A percentile compares a stretch with the other conserved stretches of the same genome.
Conservation (phyloP, 108 stramenopile genomes). For the Aurantiochytrium sp. region DNA sequence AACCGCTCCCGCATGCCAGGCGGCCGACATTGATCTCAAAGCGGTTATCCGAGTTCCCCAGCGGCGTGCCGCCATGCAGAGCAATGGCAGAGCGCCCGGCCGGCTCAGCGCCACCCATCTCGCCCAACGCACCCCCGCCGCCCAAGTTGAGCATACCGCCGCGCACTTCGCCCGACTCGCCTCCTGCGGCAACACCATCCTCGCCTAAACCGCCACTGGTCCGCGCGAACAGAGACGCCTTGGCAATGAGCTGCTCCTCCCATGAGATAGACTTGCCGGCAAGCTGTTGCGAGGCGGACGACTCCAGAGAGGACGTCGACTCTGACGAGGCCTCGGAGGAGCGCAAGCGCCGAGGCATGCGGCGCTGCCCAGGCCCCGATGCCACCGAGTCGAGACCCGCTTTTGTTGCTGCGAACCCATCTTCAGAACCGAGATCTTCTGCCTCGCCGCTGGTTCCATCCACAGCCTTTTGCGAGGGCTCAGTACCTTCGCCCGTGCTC, state of each 20-base stretch:
- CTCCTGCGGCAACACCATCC: neutral
- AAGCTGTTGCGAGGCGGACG: neutral
- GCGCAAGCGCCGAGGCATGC: neutral
- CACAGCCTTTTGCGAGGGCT: too few relatives aligned
- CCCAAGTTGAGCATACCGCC: too few relatives aligned
- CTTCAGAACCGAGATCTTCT: too few relatives aligned
- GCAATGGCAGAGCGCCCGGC: neutral
- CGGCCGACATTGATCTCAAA: neutral
- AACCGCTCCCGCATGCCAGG: neutral
- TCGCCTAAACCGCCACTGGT: too few relatives aligned
- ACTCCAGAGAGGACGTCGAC: neutral
- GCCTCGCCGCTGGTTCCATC: too few relatives aligned
- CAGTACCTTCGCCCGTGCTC: too few relatives aligned
- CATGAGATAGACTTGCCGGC: neutral
- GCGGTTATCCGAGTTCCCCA: neutral
- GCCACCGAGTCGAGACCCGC: too few relatives aligned
- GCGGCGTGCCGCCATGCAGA: neutral
- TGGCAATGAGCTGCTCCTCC: neutral
- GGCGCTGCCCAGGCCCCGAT: too few relatives aligned
- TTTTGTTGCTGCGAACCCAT: too few relatives aligned
- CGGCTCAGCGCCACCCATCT: too few relatives aligned
- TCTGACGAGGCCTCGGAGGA: neutral
- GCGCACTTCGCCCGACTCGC: too few relatives aligned
- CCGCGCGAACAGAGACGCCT: neutral
- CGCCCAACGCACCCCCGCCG: too few relatives aligned